phyloP scores from a whole-genome alignment of 345 rosid genomes.

The Turritis glabra region DNA sequence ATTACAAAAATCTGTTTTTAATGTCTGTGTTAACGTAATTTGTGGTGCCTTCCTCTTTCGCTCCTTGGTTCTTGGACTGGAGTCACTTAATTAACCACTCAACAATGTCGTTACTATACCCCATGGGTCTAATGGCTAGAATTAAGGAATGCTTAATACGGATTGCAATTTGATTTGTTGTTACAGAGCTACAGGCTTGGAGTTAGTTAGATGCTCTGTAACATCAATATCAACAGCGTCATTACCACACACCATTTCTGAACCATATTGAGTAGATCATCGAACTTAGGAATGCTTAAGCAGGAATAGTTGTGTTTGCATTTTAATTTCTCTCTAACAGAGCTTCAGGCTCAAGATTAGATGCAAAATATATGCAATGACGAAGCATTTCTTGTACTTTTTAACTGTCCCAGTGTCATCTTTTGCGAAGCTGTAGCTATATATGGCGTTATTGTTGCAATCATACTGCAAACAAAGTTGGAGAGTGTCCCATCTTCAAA shows the following conservation, averaged over 20 bases:
- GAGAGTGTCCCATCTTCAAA: constrained; percentile 83
- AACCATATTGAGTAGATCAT: background rate
- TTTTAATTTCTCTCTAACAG: background rate
- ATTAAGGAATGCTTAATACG: background rate
- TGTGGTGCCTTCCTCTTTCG: background rate
- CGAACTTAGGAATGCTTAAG: background rate
- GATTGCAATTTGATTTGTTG: constrained; percentile 20
- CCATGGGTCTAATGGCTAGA: background rate
- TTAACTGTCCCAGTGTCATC: constrained; percentile 64
- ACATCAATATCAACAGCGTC: background rate
- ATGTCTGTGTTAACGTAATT: background rate
- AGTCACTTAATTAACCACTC: background rate
- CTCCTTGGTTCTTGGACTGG: no score
- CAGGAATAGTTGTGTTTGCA: constrained; percentile 3
- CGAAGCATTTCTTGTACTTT: constrained; percentile 10
- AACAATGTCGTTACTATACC: background rate
- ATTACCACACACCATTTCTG: background rate
- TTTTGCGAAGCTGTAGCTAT: constrained; percentile 99
- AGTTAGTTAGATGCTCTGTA: constrained; percentile 7
- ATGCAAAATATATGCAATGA: constrained; percentile 8
- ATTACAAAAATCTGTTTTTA: background rate
- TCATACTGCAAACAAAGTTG: constrained; percentile 91
- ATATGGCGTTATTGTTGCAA: constrained; percentile 97
- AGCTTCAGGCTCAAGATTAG: background rate
- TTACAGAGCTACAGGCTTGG: background rate